phyloP scores from a whole-genome alignment of 73 alveolate species.

The Paramecium octaurelia region DNA sequence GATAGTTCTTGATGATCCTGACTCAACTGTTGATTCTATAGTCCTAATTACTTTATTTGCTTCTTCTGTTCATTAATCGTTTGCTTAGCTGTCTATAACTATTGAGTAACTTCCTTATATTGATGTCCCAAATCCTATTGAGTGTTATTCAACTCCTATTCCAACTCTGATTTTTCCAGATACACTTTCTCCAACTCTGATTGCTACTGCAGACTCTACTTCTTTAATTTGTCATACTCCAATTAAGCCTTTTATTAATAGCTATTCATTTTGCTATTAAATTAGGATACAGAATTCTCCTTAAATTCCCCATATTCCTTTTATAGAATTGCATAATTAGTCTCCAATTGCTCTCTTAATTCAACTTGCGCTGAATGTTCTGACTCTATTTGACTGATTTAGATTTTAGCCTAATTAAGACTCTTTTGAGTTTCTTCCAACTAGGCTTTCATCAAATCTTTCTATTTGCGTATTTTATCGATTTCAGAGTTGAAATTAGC shows the following conservation, averaged over 20 bases:
- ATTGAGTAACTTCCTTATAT: background rate
- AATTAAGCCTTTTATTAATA: background rate
- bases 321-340: constrained; percentile 6
- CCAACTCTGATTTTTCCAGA: constrained; percentile 20
- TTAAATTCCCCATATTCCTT: constrained; percentile 36
- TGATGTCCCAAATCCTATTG: background rate
- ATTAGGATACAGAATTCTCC: background rate
- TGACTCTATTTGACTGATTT: background rate
- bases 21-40: background rate
- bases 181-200: background rate
- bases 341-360: constrained; percentile 37
- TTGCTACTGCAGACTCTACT: background rate
- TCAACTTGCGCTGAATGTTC: constrained; percentile 13
- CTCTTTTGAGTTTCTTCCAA: constrained; percentile 8
- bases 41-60: background rate
- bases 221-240: constrained; percentile 27
- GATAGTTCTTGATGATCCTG: constrained; percentile 8
- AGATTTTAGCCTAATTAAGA: background rate
- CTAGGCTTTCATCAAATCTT: background rate
- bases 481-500: background rate
- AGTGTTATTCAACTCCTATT: constrained; percentile 17
- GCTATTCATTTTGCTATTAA: background rate
- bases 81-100: background rate
- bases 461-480: background rate
- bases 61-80: background rate